Conservation (phyloP, 1,139 yeast species). For the Entelexis sorbosivorans region DNA sequence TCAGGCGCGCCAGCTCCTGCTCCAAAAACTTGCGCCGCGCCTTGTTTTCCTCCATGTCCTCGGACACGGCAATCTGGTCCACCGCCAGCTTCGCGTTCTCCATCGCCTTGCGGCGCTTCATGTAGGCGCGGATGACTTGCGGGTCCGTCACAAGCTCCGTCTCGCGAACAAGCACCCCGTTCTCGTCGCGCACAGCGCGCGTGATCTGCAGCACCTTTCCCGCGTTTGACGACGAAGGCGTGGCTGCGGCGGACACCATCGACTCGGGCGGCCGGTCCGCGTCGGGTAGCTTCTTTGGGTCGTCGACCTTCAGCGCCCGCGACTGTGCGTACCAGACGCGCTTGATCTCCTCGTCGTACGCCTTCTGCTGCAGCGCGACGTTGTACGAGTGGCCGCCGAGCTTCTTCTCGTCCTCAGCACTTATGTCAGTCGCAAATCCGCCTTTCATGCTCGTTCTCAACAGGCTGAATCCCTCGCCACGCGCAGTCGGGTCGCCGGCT, state of each 20-base stretch:
- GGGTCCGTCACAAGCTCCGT: conserved; percentile 76
- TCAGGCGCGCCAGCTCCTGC: conserved; percentile 73
- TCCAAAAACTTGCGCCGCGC: conserved; percentile 69
- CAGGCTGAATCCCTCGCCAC: conserved; percentile 84
- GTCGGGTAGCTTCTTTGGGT: conserved; percentile 22
- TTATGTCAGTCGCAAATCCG: conserved; percentile 54
- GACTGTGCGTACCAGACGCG: conserved; percentile 88
- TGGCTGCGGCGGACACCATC: background rate
- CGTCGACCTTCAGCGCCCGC: conserved; percentile 43
- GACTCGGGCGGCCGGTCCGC: conserved; percentile 14
- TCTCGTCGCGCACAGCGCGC: conserved; percentile 69
- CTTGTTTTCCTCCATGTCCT: conserved; percentile 74
- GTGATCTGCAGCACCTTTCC: conserved; percentile 56
- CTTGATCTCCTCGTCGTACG: conserved; percentile 81
- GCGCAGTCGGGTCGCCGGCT: conserved; percentile 93
- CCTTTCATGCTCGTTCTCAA: conserved; percentile 90
- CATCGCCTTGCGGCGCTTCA: conserved; percentile 62
- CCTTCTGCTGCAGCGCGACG: conserved; percentile 79
- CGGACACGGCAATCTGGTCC: conserved; percentile 66
- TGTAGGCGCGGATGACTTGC: conserved; percentile 73
- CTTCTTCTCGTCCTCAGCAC: conserved; percentile 36
- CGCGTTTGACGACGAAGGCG: conserved; percentile 7
- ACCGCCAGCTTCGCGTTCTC: conserved; percentile 57
- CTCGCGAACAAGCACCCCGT: conserved; percentile 76
- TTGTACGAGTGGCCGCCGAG: conserved; percentile 59